Evolutionary conservation across 805 yeast genomes (phyloP).

Genomic region (Lipomyces sp.): DNA sequence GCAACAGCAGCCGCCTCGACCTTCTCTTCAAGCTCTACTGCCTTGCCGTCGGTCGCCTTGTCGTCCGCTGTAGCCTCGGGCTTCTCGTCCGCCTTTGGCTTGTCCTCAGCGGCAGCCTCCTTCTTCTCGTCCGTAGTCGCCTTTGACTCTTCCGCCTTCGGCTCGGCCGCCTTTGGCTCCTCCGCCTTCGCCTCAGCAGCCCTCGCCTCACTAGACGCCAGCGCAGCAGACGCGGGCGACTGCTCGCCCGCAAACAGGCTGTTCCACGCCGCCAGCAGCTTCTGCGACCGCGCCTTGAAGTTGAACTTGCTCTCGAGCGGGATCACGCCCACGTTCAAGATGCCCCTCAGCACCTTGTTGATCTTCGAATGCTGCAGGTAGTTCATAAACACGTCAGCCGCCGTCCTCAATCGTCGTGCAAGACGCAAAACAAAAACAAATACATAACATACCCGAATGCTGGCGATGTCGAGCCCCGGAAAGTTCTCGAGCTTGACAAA

Average conservation of each 20-base stretch:
- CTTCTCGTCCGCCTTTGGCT: background rate
- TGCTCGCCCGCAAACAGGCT: conserved; percentile 15
- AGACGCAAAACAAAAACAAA: no score
- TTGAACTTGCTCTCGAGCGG: conserved; percentile 35
- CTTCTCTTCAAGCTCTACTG: background rate
- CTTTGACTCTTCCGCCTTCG: no score
- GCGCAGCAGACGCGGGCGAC: conserved; percentile 7
- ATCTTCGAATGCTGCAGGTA: no score
- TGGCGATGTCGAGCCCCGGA: conserved; percentile 34
- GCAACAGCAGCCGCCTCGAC: background rate
- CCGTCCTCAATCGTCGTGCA: no score
- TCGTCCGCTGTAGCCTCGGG: background rate
- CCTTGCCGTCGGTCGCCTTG: background rate
- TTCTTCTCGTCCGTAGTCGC: background rate
- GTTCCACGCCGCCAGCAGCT: conserved; percentile 33
- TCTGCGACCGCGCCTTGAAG: conserved; percentile 33
- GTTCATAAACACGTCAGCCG: no score
- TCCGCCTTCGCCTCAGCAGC: background rate
- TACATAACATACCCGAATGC: conserved; percentile 33
- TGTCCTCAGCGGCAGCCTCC: conserved; percentile 6
- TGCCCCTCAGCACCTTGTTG: conserved; percentile 38
- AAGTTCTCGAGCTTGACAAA: conserved; percentile 34
- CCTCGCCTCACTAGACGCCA: no score
- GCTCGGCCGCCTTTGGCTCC: no score
- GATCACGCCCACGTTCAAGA: conserved; percentile 33